Evolutionary conservation across 2,329 filamentous ascomycete species (phyloP), one percentile per base, ranked within the genome.

Genomic region (Monilinia fructigena): DNA sequence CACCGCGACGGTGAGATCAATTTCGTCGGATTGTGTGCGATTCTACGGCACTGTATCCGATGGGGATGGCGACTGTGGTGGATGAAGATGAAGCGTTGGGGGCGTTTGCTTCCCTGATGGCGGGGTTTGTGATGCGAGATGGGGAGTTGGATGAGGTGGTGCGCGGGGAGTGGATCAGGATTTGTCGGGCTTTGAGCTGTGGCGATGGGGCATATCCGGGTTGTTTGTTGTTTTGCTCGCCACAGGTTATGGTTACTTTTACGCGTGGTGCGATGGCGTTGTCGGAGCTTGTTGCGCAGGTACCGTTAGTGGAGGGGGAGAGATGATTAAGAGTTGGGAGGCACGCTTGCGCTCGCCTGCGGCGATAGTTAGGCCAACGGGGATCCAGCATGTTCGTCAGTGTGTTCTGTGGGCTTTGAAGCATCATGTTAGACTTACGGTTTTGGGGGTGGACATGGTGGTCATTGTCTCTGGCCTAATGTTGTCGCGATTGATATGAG

Each of bases 391-490:
- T 0, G 71, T 89, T 52, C 85, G 86, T 71, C 56, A 78, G 4
- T 88, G 85, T 69, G 80, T 88, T 62, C 72, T 52, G 72, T 89
- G 85, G 86, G 85, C 85, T 70, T 47, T 84, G 12, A 74, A 82
- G 68, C 76, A 85, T 63, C 65, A 66, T 0, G 35, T 79, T 1
- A 71, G 80, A 52, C 74, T 72, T 87, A 83, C 82, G 0, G 74
- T 88, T 35, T 18, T 89, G 23, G 81, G 8, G 86, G 87, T 0
- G 79, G 86, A 18, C 86, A 89, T 71, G 85, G 86, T 70, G 83
- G 81, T 8, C 83, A 89, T 61, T 89, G 85, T 73, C 69, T 85
- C 54, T 77, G 76, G 79, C 74, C 82, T 2, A 79, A 82, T 62
- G 79, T 85, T 20, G 81, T 88, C 52, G 72, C 85, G 0, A 70